Percentiles rank a stretch among this genome's conserved stretches.
phyloP scores from a whole-genome alignment of 352 stramenopile genomes.

The Aphanomyces astaci region DNA sequence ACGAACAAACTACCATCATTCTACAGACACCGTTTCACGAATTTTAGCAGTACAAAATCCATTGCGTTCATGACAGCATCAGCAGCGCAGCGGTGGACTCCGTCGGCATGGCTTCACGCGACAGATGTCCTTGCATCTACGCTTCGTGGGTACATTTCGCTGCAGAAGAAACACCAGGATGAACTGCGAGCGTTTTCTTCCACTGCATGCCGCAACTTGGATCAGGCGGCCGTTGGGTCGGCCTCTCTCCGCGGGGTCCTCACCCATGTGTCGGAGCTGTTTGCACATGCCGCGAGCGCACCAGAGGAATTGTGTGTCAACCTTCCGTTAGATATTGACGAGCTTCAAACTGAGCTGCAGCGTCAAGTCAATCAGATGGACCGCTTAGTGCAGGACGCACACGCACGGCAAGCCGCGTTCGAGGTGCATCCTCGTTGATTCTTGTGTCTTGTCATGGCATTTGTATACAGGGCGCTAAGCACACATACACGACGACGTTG shows the following conservation, averaged over 20 bases:
- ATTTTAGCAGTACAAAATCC: too few species aligned
- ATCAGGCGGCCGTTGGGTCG: background rate
- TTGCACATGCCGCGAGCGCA: constrained; percentile 15
- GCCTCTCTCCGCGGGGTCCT: background rate
- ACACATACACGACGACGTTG: background rate
- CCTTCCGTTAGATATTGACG: constrained; percentile 15
- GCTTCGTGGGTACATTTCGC: constrained; percentile 9
- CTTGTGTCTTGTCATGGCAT: background rate
- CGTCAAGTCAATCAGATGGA: background rate
- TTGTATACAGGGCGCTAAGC: background rate
- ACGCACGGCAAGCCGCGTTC: background rate
- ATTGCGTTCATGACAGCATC: background rate
- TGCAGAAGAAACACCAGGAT: constrained; percentile 21
- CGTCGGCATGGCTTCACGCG: constrained; percentile 12
- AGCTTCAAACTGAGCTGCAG: constrained; percentile 13
- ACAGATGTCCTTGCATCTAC: constrained; percentile 9
- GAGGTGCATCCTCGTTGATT: background rate
- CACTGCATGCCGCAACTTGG: background rate
- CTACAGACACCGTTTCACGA: too few species aligned
- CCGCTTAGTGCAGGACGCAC: background rate
- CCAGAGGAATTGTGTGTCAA: constrained; percentile 21
- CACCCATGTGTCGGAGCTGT: constrained; percentile 10
- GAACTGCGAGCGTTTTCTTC: constrained; percentile 13
- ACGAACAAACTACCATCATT: too few species aligned
- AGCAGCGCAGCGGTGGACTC: background rate